Percentiles rank a stretch among this genome's conserved stretches.
Evolutionary conservation across 495 filamentous ascomycete genomes (phyloP).

Genomic region (Penicillium argentinense): DNA sequence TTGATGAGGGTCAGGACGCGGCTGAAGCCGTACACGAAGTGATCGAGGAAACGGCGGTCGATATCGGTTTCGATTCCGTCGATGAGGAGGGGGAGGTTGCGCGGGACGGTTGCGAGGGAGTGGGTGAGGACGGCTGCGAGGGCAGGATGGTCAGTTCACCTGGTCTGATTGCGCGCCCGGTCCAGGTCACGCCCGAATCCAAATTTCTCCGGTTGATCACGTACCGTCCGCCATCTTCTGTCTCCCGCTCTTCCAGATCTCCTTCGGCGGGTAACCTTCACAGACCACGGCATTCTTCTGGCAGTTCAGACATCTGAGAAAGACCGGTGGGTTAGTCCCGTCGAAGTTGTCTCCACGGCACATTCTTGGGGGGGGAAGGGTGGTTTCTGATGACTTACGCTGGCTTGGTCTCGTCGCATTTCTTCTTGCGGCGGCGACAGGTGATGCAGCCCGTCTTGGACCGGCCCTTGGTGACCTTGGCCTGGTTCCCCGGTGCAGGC

Average conservation of each 20-base stretch:
- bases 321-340: background rate
- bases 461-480: slow-evolving; percentile 79
- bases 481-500: slow-evolving; percentile 49
- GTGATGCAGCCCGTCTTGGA: slow-evolving; percentile 95
- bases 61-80: slow-evolving; percentile 83
- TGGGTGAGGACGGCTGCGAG: slow-evolving; percentile 33
- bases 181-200: slow-evolving; percentile 3
- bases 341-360: no score
- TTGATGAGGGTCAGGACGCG: slow-evolving; percentile 80
- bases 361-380: no score
- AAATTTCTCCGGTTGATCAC: slow-evolving; percentile 5
- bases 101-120: slow-evolving; percentile 43
- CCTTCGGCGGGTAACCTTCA: slow-evolving; percentile 88
- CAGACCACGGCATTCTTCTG: slow-evolving; percentile 93
- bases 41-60: slow-evolving; percentile 80
- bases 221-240: slow-evolving; percentile 75
- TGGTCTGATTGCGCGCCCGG: slow-evolving; percentile 1
- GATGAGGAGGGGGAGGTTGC: slow-evolving; percentile 74
- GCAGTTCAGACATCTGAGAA: slow-evolving; percentile 71
- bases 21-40: slow-evolving; percentile 81
- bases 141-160: slow-evolving; percentile 13
- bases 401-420: slow-evolving; percentile 94
- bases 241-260: slow-evolving; percentile 81
- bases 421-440: slow-evolving; percentile 91
- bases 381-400: slow-evolving; percentile 40